Percentiles rank a stretch among this genome's conserved stretches.
Evolutionary conservation across 2,329 filamentous ascomycete species (phyloP).

Genomic region (Magnaporthiopsis rhizophila): DNA sequence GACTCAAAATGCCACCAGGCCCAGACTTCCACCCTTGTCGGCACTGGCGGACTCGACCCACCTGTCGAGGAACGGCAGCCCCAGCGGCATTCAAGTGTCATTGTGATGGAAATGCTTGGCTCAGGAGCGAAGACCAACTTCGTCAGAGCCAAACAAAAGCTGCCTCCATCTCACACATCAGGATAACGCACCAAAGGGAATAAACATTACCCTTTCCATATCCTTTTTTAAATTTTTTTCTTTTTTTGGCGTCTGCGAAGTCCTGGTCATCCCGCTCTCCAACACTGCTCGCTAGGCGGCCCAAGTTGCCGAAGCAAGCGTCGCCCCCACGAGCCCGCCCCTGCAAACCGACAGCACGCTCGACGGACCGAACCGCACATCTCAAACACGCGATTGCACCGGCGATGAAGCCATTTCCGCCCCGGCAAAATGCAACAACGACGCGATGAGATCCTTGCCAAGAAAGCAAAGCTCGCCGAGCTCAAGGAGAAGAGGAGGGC

Average conservation of each 20-base stretch:
- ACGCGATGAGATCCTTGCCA: conserved; percentile 91
- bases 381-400: not conserved
- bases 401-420: conserved; percentile 3
- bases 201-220: not conserved
- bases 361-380: not conserved
- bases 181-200: not conserved
- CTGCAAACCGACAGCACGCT: not conserved
- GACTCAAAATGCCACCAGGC: no score
- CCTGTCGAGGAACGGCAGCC: not conserved
- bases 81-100: not conserved
- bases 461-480: conserved; percentile 94
- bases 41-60: not conserved
- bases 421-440: conserved; percentile 60
- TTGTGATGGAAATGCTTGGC: not conserved
- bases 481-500: conserved; percentile 54
- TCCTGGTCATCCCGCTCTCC: not conserved
- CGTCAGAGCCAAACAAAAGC: not conserved
- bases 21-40: not conserved
- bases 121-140: not conserved
- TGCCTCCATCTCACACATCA: not conserved
- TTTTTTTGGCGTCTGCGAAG: not conserved
- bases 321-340: not conserved
- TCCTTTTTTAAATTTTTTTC: not conserved
- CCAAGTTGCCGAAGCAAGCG: not conserved
- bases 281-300: not conserved